Base-by-base conservation (phyloP, 345 rosid species). In the Arabis alpina region DNA sequence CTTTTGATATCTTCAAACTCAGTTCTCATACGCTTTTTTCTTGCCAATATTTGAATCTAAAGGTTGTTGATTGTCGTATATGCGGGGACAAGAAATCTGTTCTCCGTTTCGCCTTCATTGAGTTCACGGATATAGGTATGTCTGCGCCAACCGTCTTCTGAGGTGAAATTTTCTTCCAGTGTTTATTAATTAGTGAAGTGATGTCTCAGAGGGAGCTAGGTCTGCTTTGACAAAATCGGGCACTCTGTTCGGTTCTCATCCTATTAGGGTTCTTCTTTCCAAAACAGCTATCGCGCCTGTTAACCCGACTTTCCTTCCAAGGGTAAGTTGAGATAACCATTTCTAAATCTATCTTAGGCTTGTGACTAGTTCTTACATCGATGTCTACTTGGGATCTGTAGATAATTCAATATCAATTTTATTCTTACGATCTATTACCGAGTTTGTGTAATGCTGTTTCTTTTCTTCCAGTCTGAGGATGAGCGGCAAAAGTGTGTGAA, bases 241-340 rank as follows among this genome's bases (percentile, higher is more conserved):
- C 40, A 91, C 92, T 34, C 78, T 91, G 74, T 88, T 88, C 54
- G 97, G 97, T 47, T 91, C 68, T 80, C 88, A 88, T 72, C 96
- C 97, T 14, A 74, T 93, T 41, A 83, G 74, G 70, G 97, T 93
- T 75, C 80, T 81, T 79, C 93, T 91, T 77, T 93, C 98, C 10
- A 93, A 85, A 82, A 93, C 98, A 54, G 98, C 98, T 5, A 93
- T 90, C 61, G 91, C 92, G 43, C 98, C 98, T 32, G 94, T 92
- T 61, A 92, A 92, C 81, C 98, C 98, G 37, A 83, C 85, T 4
- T 88, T 86, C 70, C 81, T 93, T 81, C 98, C 98, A 39, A 86
- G 77, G 84, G 98, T 93, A 77, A 83, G 88, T 57, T 39, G 53
- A 23, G 23, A 66, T 50, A 11, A 50, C 30, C 49, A 37, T 37